These are phyloP conservation scores for Coniochaeta prunicola DNA, from an alignment of 2,329 filamentous ascomycete species.

Conservation along the genomic window DNA sequence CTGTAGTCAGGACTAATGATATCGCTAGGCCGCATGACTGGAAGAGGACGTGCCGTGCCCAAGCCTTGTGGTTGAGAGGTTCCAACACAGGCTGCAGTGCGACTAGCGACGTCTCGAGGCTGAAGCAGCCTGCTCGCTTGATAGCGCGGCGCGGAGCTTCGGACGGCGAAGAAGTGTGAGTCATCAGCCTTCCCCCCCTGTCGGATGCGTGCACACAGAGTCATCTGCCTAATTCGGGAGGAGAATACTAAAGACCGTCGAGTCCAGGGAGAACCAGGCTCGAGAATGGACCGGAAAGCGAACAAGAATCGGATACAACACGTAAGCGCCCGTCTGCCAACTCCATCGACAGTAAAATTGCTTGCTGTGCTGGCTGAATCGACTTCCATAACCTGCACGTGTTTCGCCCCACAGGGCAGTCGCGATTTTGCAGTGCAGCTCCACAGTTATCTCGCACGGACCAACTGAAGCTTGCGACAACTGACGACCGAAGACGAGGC, in stretches of 20 bases:
- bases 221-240: background rate
- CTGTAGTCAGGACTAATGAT: background rate
- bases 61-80: background rate
- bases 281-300: background rate
- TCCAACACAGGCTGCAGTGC: background rate
- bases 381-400: background rate
- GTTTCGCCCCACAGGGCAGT: background rate
- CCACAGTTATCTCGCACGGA: background rate
- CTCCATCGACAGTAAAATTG: background rate
- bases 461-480: background rate
- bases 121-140: background rate
- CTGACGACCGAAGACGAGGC: background rate
- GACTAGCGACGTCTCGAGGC: background rate
- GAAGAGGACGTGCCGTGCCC: background rate
- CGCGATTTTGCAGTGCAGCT: background rate
- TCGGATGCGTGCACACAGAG: background rate
- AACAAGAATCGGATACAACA: background rate
- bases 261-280: background rate
- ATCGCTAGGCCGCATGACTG: background rate
- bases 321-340: background rate
- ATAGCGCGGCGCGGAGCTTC: background rate
- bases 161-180: background rate
- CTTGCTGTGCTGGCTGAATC: background rate
- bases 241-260: background rate
- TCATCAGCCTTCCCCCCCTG: background rate